A percentile compares a stretch with the other conserved stretches of the same genome.
Evolutionary conservation across 2,329 filamentous ascomycete genomes (phyloP).

Genomic region (Ophiostoma fasciatum): DNA sequence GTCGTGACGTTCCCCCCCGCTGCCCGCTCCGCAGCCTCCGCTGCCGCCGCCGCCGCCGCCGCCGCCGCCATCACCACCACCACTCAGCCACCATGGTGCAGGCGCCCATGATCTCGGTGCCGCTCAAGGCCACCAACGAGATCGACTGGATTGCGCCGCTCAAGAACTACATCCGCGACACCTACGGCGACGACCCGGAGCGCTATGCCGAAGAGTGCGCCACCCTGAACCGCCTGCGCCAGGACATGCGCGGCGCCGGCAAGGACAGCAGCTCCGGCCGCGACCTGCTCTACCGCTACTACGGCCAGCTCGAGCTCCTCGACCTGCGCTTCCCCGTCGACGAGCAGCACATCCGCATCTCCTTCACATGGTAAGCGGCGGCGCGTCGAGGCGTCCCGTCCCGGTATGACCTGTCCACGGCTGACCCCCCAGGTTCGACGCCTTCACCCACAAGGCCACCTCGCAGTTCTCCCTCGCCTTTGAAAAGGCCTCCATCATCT

Average conservation of each 20-base stretch:
- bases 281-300: constrained; percentile 92
- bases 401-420: constrained; percentile 66
- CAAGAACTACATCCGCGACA: constrained; percentile 84
- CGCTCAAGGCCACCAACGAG: constrained; percentile 87
- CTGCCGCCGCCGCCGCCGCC: too few relatives aligned
- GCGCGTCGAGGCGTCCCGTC: neutral
- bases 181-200: constrained; percentile 93
- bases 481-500: constrained; percentile 97
- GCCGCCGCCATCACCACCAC: too few relatives aligned
- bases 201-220: constrained; percentile 90
- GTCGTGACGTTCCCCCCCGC: too few relatives aligned
- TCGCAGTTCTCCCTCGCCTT: constrained; percentile 93
- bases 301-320: constrained; percentile 87
- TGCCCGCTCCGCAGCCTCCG: too few relatives aligned
- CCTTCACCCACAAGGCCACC: constrained; percentile 98
- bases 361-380: constrained; percentile 69
- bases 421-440: constrained; percentile 61
- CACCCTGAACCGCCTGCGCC: constrained; percentile 82
- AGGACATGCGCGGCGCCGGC: constrained; percentile 95
- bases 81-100: constrained; percentile 57
- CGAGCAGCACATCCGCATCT: constrained; percentile 98
- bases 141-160: constrained; percentile 93
- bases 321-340: constrained; percentile 94
- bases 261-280: constrained; percentile 90
- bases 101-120: constrained; percentile 88